Conservation (phyloP, 1,139 yeast species). For the Nakaseomyces bracarensis region DNA sequence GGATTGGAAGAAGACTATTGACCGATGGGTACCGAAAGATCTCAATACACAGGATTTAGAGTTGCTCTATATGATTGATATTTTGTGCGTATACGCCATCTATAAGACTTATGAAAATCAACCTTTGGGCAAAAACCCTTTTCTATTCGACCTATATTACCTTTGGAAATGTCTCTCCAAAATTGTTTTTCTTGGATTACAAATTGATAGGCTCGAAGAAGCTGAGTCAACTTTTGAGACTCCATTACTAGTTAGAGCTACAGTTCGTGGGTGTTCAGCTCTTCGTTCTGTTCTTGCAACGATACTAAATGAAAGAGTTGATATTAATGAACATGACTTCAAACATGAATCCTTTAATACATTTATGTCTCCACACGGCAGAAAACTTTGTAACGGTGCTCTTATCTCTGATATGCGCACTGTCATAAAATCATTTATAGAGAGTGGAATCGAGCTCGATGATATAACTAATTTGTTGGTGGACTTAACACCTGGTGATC, state of each 20-base stretch:
- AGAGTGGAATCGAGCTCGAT: slow-evolving; percentile 37
- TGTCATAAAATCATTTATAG: slow-evolving; percentile 39
- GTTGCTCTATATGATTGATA: slow-evolving; percentile 44
- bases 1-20: slow-evolving; percentile 37
- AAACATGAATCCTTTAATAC: slow-evolving; percentile 46
- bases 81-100: slow-evolving; percentile 44
- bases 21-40: slow-evolving; percentile 47
- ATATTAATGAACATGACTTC: slow-evolving; percentile 41
- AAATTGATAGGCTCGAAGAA: slow-evolving; percentile 56
- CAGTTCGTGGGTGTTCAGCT: slow-evolving; percentile 56
- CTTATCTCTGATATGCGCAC: slow-evolving; percentile 47
- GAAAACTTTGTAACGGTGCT: slow-evolving; percentile 51
- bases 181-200: slow-evolving; percentile 48
- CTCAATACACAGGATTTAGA: slow-evolving; percentile 37
- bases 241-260: slow-evolving; percentile 44
- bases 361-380: slow-evolving; percentile 54
- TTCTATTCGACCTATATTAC: slow-evolving; percentile 45
- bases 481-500: slow-evolving; percentile 55
- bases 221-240: slow-evolving; percentile 35
- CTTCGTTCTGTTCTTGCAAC: slow-evolving; percentile 54
- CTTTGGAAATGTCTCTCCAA: slow-evolving; percentile 60
- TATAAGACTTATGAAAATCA: slow-evolving; percentile 40
- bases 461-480: slow-evolving; percentile 48
- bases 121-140: slow-evolving; percentile 45
- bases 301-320: slow-evolving; percentile 42